Base-by-base conservation (phyloP, 805 yeast genomes). In the Peterozyma toletana region DNA sequence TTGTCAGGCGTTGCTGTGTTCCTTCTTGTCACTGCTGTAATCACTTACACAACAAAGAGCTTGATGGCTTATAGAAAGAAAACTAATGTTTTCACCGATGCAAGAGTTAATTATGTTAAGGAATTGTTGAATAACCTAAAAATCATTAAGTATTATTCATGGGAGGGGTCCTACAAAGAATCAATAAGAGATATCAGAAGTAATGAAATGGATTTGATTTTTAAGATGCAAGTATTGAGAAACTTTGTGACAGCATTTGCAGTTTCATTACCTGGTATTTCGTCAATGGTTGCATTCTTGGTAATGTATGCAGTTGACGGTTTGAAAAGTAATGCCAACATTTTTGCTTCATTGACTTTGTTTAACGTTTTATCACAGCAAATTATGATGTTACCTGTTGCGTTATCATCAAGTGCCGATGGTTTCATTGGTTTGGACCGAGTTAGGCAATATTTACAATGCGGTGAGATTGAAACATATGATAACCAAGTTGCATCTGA, bases 101-200 rank as follows among this genome's bases (percentile, higher is more conserved):
- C 62, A 29, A 79, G 97, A 57, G 91, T 90, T 31, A 72, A 79
- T 39, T 67, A 78, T 37, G 80, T 88, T 60, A 83, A 86, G 51
- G 97, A 90, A 59, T 76, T 88, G 27, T 68, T 90, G 50, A 81
- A 77, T 57, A 80, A 84, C 50, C 77, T 88, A 69, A 86, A 84
- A 58, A 72, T 82, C 62, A 83, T 90, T 60, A 90, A 90, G 65
- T 83, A 77, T 55, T 90, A 89, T 59, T 83, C 93, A 5, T 90
- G 96, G 96, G 97, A 90, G 59, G 70, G 70, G 35, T 86, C 96
- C 1, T 90, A 86, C 57, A 70, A 72, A 47, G 59, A 71, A 9
- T 70, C 71, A 42, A 72, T 90, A 34, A 53, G 72, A 18, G 68
- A 65, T 3, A 69, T 76, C 11, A 77, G 97, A 62, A 53, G 57